A percentile compares a stretch with the other conserved stretches of the same genome.
phyloP scores from a whole-genome alignment of 1,284 basidiomycete genomes.

The Sphagnurus paluster region DNA sequence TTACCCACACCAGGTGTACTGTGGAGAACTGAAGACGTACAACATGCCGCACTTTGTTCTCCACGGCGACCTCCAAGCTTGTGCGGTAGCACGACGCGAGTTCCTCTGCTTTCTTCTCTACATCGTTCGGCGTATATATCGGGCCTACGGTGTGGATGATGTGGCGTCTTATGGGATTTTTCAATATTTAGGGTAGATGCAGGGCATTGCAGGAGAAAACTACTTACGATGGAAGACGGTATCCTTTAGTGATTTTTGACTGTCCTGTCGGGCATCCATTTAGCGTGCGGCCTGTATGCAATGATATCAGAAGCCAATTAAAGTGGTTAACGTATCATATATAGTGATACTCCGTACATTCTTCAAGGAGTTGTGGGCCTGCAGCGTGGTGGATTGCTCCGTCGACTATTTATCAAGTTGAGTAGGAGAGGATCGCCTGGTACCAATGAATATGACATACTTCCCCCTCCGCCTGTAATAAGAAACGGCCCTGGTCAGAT shows the following conservation, averaged over 20 bases:
- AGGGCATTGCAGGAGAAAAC: conserved; percentile 15
- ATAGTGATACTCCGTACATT: conserved; percentile 56
- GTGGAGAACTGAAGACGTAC: no score
- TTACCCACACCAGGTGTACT: no score
- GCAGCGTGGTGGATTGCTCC: conserved; percentile 89
- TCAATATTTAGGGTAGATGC: neutral
- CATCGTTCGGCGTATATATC: conserved; percentile 53
- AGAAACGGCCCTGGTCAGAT: neutral
- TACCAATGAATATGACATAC: conserved; percentile 33
- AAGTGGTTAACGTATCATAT: neutral
- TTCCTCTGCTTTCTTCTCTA: conserved; percentile 47
- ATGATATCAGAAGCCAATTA: conserved; percentile 6
- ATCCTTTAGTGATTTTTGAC: conserved; percentile 80
- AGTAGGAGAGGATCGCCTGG: conserved; percentile 4
- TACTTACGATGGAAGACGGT: conserved; percentile 71
- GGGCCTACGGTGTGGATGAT: conserved; percentile 94
- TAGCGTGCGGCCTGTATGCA: conserved; percentile 58
- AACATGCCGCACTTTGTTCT: conserved; percentile 63
- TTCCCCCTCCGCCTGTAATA: conserved; percentile 64
- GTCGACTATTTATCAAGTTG: conserved; percentile 53
- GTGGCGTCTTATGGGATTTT: conserved; percentile 56
- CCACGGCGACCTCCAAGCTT: conserved; percentile 63
- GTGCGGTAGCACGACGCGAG: conserved; percentile 75
- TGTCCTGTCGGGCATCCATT: conserved; percentile 82
- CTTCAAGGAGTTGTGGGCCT: conserved; percentile 68